Evolutionary conservation across 1,139 yeast species (phyloP), one percentile per base, ranked within the genome.

Genomic region (Hyphopichia pseudoburtonii): DNA sequence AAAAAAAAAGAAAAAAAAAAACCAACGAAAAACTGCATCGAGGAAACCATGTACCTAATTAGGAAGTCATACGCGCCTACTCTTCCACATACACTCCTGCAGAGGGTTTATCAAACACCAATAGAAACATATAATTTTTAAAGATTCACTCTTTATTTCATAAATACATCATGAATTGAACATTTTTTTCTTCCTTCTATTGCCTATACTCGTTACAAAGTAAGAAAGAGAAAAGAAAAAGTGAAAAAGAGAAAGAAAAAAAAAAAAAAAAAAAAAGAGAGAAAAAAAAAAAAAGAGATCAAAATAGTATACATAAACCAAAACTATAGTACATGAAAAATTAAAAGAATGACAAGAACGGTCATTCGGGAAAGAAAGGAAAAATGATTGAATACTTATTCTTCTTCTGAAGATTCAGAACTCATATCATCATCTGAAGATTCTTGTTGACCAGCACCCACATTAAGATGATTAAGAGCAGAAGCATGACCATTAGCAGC

Each of bases 401-500:
- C 86, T 59, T 80, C 86, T 62, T 80, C 85, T n/a, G 83, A 78
- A 54, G 82, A 75, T 56, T 73, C 80, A 37, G 80, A 78, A 33
- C 71, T 64, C 39, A 72, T 62, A 43, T 64, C 68, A 45, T 72
- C 78, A 37, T 73, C 80, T 35, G 74, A 71, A 29, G 73, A 68
- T 31, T 70, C 71, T 35, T 65, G 70, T 36, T 61, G 57, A 35
- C 57, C 56, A 36, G 57, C 51, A 26, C 58, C 51, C 46, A 57
- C 57, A 61, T 63, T 60, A 30, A 52, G 50, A 26, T 56, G 56
- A 43, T 50, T 51, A 36, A 43, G 52, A 19, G 52, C 43, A 32
- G 48, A 39, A 14, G 46, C 15, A 24, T 23, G 16, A 11, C 14
- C 15, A 26, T 14, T 15, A 4, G 12, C 11, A 17, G 31, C 12